Conservation (phyloP, 257 asterid species). For the Solanum paucissectum region DNA sequence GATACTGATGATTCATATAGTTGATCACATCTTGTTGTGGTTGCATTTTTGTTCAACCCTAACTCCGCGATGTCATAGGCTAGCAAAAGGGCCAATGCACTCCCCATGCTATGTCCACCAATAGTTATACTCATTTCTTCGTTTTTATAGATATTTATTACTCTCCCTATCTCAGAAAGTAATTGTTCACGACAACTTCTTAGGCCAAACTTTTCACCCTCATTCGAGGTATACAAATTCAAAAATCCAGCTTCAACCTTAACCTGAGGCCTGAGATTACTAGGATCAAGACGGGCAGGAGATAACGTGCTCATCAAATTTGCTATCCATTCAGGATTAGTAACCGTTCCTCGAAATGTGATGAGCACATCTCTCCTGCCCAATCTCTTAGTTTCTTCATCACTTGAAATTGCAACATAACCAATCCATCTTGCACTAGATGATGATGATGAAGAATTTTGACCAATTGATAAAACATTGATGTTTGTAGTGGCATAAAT, state of each 20-base stretch:
- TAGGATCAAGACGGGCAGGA: slow-evolving; percentile 46
- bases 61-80: slow-evolving; percentile 54
- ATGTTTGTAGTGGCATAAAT: slow-evolving; percentile 34
- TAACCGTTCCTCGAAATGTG: slow-evolving; percentile 50
- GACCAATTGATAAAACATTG: slow-evolving; percentile 17
- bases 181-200: slow-evolving; percentile 56
- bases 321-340: slow-evolving; percentile 47
- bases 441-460: not conserved
- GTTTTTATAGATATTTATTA: slow-evolving; percentile 9
- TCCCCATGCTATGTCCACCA: slow-evolving; percentile 73
- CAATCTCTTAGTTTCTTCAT: slow-evolving; percentile 7
- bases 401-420: slow-evolving; percentile 32
- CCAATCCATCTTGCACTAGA: slow-evolving; percentile 40
- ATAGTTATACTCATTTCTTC: slow-evolving; percentile 51
- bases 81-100: slow-evolving; percentile 41
- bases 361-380: slow-evolving; percentile 52
- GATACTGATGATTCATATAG: not conserved
- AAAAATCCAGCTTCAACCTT: slow-evolving; percentile 53
- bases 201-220: slow-evolving; percentile 13
- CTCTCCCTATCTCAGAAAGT: slow-evolving; percentile 44
- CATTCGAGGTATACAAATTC: slow-evolving; percentile 39
- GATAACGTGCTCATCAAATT: slow-evolving; percentile 49
- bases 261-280: slow-evolving; percentile 24
- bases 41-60: slow-evolving; percentile 18
- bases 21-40: not conserved